Conservation (phyloP, 305 asterid species). For the Coffea humblotiana region DNA sequence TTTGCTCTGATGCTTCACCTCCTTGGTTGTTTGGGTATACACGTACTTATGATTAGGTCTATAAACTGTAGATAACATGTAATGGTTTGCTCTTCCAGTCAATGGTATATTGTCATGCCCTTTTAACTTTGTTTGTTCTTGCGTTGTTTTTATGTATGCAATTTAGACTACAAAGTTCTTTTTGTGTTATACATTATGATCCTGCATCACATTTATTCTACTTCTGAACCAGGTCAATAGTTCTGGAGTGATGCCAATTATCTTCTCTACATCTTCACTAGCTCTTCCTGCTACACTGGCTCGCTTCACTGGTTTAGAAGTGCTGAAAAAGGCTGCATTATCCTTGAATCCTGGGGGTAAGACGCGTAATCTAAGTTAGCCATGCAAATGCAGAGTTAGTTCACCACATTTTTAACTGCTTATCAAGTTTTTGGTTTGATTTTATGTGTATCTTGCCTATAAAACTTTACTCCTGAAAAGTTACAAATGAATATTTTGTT, state of each 20-base stretch:
- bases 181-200: neutral
- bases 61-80: too few species aligned
- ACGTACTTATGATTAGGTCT: neutral
- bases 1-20: neutral
- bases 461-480: neutral
- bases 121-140: too few species aligned
- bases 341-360: conserved; percentile 91
- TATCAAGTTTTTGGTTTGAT: neutral
- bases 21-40: neutral
- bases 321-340: conserved; percentile 73
- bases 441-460: neutral
- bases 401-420: neutral
- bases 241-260: conserved; percentile 98
- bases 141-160: neutral
- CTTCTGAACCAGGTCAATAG: conserved; percentile 73
- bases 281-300: conserved; percentile 97
- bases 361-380: conserved; percentile 11
- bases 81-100: neutral
- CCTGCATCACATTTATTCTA: conserved; percentile 17
- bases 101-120: neutral
- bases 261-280: conserved; percentile 92
- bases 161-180: neutral
- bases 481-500: neutral
- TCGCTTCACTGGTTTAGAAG: conserved; percentile 81
- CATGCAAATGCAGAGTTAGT: neutral